phyloP scores from a whole-genome alignment of 164 flowering plant species.

The Cinnamomum micranthum region DNA sequence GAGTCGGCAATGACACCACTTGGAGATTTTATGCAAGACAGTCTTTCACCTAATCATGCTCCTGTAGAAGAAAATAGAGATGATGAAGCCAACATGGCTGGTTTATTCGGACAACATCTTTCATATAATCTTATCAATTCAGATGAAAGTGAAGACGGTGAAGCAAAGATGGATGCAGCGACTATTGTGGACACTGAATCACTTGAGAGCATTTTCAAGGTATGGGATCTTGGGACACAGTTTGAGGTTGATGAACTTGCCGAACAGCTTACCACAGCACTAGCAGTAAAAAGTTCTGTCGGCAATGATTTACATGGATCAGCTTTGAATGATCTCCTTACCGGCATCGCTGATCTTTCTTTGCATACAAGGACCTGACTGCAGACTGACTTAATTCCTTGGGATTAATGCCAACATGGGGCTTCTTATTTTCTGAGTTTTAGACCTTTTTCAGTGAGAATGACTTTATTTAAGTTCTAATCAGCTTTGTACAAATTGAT shows the following conservation, averaged over 20 bases:
- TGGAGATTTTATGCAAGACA: constrained; percentile 14
- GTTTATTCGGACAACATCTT: constrained; percentile 19
- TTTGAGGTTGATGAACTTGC: constrained; percentile 44
- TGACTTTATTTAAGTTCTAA: no score
- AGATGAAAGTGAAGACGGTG: constrained; percentile 3
- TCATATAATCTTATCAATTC: constrained; percentile 4
- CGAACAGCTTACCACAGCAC: constrained; percentile 37
- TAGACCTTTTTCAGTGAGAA: no score
- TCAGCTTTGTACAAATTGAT: no score
- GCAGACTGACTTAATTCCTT: background rate
- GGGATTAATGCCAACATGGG: no score
- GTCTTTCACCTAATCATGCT: constrained; percentile 13
- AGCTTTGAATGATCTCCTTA: constrained; percentile 35
- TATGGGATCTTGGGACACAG: constrained; percentile 57
- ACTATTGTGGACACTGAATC: constrained; percentile 26
- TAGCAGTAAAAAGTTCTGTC: constrained; percentile 20
- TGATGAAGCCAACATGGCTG: constrained; percentile 3
- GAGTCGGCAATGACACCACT: constrained; percentile 5
- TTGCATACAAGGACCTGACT: constrained; percentile 15
- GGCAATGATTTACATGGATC: constrained; percentile 14
- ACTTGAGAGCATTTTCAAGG: constrained; percentile 48
- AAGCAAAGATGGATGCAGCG: constrained; percentile 18
- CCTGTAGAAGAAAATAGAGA: constrained; percentile 4
- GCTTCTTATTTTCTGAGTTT: no score
- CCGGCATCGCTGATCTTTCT: constrained; percentile 49